Percentiles rank a stretch among this genome's conserved stretches.
Conservation (phyloP, 805 yeast species). For the Saturnispora quitensis region DNA sequence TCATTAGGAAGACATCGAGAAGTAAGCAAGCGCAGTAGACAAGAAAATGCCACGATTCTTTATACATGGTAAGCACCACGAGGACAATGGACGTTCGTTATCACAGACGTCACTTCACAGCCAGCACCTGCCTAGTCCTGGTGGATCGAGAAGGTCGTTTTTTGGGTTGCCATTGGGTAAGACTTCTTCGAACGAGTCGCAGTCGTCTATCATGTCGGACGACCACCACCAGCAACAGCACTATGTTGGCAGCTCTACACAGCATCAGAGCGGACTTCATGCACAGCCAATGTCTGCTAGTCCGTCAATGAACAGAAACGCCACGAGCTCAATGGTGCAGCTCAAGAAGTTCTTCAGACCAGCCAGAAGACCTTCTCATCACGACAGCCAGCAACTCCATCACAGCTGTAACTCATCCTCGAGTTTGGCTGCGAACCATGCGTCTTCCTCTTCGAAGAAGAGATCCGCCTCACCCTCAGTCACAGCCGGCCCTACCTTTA, state of each 20-base stretch:
- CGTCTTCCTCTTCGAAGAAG: slow-evolving; percentile 6
- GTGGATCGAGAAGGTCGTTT: slow-evolving; percentile 23
- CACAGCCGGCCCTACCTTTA: slow-evolving; percentile 28
- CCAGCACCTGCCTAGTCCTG: slow-evolving; percentile 5
- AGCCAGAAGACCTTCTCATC: slow-evolving; percentile 24
- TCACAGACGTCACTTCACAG: slow-evolving; percentile 15
- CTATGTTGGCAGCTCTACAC: background rate
- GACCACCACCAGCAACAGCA: slow-evolving; percentile 17
- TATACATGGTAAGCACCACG: slow-evolving; percentile 6
- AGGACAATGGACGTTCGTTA: slow-evolving; percentile 3
- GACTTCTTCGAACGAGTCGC: slow-evolving; percentile 25
- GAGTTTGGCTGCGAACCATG: background rate
- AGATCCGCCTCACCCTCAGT: slow-evolving; percentile 12
- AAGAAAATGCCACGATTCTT: slow-evolving; percentile 12
- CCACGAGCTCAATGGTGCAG: slow-evolving; percentile 48
- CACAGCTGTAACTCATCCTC: slow-evolving; percentile 2
- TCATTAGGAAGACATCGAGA: background rate
- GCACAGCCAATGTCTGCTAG: slow-evolving; percentile 2
- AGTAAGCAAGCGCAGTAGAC: background rate
- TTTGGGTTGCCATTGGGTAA: slow-evolving; percentile 24
- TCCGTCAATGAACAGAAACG: slow-evolving; percentile 11
- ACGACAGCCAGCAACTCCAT: slow-evolving; percentile 1
- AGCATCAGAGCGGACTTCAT: background rate
- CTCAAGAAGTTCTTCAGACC: slow-evolving; percentile 67
- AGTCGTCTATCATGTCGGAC: slow-evolving; percentile 14